phyloP scores from a whole-genome alignment of 371 early-diverging fungal species.

The Rhizopus arrhizus region DNA sequence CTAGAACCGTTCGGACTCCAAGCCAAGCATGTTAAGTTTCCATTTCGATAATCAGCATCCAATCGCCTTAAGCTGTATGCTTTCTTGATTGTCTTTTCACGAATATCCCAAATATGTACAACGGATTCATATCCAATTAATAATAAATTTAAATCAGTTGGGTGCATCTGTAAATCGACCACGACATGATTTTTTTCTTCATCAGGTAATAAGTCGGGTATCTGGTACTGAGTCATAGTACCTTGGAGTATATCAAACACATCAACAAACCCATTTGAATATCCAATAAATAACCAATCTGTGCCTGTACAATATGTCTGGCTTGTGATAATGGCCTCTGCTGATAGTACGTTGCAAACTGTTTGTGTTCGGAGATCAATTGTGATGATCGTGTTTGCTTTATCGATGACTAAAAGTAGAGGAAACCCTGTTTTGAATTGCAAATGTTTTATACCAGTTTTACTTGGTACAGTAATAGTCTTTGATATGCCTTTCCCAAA shows the following conservation, averaged over 20 bases:
- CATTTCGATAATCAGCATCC: conserved; percentile 29
- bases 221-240: conserved; percentile 44
- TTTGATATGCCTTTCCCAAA: conserved; percentile 50
- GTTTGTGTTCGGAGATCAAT: conserved; percentile 53
- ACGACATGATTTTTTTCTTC: conserved; percentile 31
- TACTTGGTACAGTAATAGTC: conserved; percentile 23
- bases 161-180: conserved; percentile 56
- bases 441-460: conserved; percentile 51
- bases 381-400: conserved; percentile 51
- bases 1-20: conserved; percentile 59
- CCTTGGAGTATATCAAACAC: conserved; percentile 59
- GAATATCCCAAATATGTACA: conserved; percentile 54
- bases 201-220: conserved; percentile 43
- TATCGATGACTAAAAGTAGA: conserved; percentile 50
- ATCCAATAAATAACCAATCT: conserved; percentile 63
- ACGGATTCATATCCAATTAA: conserved; percentile 56
- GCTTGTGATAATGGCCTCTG: conserved; percentile 55
- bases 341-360: conserved; percentile 38
- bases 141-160: conserved; percentile 52
- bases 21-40: conserved; percentile 43
- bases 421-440: conserved; percentile 57
- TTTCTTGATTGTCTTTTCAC: conserved; percentile 41
- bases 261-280: conserved; percentile 57
- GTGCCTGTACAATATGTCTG: conserved; percentile 53
- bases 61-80: conserved; percentile 26